Conservation (phyloP, 345 rosid species). For the Balakata baccata region DNA sequence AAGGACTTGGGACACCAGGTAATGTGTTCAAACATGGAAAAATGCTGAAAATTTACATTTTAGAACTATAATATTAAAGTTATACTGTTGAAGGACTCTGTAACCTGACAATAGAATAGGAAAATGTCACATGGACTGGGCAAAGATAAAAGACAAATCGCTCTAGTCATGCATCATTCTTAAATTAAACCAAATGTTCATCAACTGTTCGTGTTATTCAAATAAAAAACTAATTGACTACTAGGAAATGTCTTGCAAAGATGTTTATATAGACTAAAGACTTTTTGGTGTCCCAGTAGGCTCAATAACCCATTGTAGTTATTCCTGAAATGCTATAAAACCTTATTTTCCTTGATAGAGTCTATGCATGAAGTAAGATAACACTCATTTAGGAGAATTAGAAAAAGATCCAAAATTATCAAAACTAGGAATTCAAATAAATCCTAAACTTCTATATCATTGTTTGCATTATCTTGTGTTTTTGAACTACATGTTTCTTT, state of each 20-base stretch:
- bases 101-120: neutral
- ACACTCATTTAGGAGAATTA: neutral
- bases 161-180: too few relatives aligned
- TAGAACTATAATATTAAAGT: neutral
- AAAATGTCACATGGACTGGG: neutral
- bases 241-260: neutral
- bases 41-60: neutral
- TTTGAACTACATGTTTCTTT: too few relatives aligned
- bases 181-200: neutral
- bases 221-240: neutral
- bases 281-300: neutral
- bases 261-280: neutral
- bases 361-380: neutral
- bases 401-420: neutral
- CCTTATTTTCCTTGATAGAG: neutral
- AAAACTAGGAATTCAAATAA: neutral
- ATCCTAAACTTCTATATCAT: too few relatives aligned
- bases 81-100: neutral
- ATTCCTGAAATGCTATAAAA: neutral
- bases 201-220: neutral
- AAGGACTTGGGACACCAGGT: neutral
- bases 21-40: neutral
- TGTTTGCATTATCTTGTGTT: too few relatives aligned
- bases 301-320: neutral
- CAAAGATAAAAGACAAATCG: neutral